These are phyloP conservation scores for Carex myosuroides DNA, from an alignment of 176 grass and related monocot species.

Conservation along the genomic window DNA sequence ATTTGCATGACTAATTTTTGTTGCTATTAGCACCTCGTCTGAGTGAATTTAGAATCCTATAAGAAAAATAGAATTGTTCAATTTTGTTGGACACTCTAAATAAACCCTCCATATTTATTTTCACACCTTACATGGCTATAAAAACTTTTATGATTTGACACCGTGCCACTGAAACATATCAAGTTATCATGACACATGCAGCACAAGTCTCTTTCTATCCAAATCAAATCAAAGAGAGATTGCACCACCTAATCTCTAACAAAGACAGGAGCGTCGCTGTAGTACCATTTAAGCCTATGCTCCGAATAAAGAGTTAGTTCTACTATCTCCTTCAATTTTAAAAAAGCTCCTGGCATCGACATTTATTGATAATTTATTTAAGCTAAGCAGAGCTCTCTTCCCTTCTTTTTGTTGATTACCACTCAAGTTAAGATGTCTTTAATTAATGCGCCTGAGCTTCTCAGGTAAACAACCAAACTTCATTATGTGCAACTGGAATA, in stretches of 20 bases:
- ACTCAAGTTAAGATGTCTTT: background rate
- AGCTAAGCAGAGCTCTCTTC: background rate
- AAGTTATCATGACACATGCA: background rate
- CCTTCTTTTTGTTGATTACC: background rate
- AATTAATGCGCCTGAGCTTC: background rate
- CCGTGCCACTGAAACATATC: background rate
- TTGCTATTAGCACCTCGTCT: no score
- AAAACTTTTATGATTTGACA: background rate
- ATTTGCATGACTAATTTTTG: no score
- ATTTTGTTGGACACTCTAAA: no score
- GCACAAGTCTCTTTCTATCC: background rate
- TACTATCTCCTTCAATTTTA: slow-evolving; percentile 1
- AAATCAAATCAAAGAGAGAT: slow-evolving; percentile 10
- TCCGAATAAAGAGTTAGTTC: slow-evolving; percentile 4
- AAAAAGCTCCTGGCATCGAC: background rate
- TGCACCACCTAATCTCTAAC: slow-evolving; percentile 5
- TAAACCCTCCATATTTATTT: no score
- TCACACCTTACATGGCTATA: background rate
- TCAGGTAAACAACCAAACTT: background rate
- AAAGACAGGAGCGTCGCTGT: background rate
- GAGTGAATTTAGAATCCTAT: no score
- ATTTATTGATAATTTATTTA: background rate
- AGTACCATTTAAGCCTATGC: background rate
- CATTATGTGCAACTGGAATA: background rate
- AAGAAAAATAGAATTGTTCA: no score